Evolutionary conservation across 768 basidiomycete genomes (phyloP), one percentile per base, ranked within the genome.

Genomic region (Phylloporus arenicola): DNA sequence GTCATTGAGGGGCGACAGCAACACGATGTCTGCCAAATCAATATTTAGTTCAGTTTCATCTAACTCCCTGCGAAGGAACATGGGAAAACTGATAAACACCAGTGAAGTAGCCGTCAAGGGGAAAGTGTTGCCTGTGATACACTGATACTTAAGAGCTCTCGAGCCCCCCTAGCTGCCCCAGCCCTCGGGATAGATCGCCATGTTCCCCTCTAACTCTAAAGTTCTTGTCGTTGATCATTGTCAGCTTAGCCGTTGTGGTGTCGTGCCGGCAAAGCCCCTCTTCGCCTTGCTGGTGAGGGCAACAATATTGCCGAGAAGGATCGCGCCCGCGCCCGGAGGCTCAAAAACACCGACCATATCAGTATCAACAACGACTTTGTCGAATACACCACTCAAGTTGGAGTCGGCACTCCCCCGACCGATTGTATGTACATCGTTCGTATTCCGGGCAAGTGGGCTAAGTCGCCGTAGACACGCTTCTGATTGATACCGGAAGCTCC

Each of bases 51-150:
- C 39, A 44, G 27, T 29, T 29, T 46, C 24, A 0, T 24, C 6
- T 4, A 4, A 53, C n/a, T 2, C 25, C 25, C 14, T 8, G 27
- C 34, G 13, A n/a, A 2, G 52, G 14, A 17, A 4, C 5, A 20
- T 16, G 4, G n/a, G 30, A 30, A 69, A 7, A 67, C 54, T n/a
- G 9, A 29, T 8, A 29, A 29, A 29, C 8, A 29, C 77, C 78
- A 29, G 69, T 64, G 50, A 77, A 79, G 53, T 77, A 77, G 6
- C 78, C 80, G 54, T 70, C 24, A 24, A 3, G 6, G 24, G 24
- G 24, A 24, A 24, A 24, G 24, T 6, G 24, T 24, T 24, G 12
- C 19, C 22, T 12, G 11, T 24, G 3, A 6, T 24, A 24, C n/a
- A n/a, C n/a, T 25, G n/a, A 20, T 47, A 38, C 19, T 41, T 24